Evolutionary conservation across 2,329 filamentous ascomycete genomes (phyloP).

Genomic region (Fusarium globosum): DNA sequence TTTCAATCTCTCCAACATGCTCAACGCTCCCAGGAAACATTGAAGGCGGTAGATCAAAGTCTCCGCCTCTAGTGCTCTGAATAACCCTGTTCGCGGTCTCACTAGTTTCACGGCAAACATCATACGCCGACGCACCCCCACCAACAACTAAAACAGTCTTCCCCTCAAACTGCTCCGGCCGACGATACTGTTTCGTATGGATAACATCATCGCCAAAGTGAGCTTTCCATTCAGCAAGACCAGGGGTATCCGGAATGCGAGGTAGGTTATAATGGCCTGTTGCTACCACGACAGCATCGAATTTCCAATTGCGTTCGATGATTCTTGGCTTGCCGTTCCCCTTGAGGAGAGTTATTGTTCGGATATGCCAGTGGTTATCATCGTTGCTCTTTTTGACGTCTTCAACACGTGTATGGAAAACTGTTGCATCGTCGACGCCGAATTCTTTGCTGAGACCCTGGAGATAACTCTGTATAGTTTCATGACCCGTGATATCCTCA

Average conservation of each 20-base stretch:
- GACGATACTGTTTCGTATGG: conserved; percentile 80
- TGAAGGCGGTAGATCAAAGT: conserved; percentile 66
- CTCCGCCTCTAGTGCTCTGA: conserved; percentile 66
- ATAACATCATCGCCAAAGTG: conserved; percentile 63
- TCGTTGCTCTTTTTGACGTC: conserved; percentile 57
- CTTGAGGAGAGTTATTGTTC: conserved; percentile 57
- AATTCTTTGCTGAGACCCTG: conserved; percentile 64
- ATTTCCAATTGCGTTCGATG: conserved; percentile 49
- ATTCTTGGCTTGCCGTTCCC: conserved; percentile 38
- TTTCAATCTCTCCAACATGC: conserved; percentile 62
- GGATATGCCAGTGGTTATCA: conserved; percentile 60
- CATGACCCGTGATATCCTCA: conserved; percentile 67
- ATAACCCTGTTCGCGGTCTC: conserved; percentile 53
- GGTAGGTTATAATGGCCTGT: conserved; percentile 75
- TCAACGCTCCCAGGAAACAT: conserved; percentile 65
- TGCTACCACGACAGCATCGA: conserved; percentile 75
- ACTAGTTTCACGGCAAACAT: conserved; percentile 56
- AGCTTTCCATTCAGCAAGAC: conserved; percentile 67
- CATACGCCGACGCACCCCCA: conserved; percentile 58
- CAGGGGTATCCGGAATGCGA: conserved; percentile 68
- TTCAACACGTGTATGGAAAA: conserved; percentile 70
- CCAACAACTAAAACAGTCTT: conserved; percentile 66
- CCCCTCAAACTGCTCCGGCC: conserved; percentile 65
- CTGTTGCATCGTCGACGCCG: conserved; percentile 61
- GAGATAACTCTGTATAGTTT: conserved; percentile 68